A percentile compares a stretch with the other conserved stretches of the same genome.
phyloP scores from a whole-genome alignment of 75 land plant species.

The Cunninghamia lanceolata region DNA sequence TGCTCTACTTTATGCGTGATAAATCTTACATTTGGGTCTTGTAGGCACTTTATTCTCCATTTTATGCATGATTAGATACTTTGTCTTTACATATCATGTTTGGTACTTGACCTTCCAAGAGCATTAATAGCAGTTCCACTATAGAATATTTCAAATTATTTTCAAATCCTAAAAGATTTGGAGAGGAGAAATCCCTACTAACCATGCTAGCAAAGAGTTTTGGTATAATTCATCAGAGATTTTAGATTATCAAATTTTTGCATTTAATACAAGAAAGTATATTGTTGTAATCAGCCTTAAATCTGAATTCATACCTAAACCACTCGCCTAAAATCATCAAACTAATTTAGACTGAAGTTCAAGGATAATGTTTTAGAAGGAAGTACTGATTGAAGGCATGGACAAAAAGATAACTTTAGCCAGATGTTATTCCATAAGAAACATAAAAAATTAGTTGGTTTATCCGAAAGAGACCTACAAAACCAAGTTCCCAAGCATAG shows the following conservation, averaged over 20 bases:
- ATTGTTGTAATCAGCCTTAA: neutral
- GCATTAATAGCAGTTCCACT: neutral
- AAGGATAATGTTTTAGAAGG: neutral
- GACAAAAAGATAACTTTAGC: neutral
- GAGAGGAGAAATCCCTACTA: neutral
- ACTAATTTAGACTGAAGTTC: neutral
- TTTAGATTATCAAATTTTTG: neutral
- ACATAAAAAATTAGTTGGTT: neutral
- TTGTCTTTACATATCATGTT: neutral
- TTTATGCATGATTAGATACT: neutral
- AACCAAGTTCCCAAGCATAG: neutral
- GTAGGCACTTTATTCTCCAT: neutral
- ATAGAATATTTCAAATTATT: neutral
- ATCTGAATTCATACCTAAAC: neutral
- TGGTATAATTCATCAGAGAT: slow-evolving; percentile 4
- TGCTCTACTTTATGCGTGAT: neutral
- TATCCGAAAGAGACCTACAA: neutral
- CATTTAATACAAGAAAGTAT: neutral
- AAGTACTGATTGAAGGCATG: neutral
- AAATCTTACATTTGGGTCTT: neutral
- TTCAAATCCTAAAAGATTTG: neutral
- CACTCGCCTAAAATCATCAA: neutral
- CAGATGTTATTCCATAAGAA: neutral
- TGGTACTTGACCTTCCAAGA: neutral
- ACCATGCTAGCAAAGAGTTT: neutral